Evolutionary conservation across 768 basidiomycete species (phyloP).

Genomic region (Kwoniella botswanensis): DNA sequence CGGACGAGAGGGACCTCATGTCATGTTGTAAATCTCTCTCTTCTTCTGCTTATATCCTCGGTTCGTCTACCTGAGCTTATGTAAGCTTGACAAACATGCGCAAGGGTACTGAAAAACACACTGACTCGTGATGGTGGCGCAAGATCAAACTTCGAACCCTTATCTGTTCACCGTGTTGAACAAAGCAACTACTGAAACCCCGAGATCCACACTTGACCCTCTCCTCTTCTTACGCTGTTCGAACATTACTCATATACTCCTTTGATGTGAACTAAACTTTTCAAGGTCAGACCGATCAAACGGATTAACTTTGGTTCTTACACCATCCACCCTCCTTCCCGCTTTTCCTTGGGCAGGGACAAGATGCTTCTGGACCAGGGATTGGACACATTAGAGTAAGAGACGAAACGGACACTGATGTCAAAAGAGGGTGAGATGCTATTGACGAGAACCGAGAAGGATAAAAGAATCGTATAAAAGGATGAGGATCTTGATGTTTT

Average conservation of each 20-base stretch:
- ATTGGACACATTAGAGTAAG: neutral
- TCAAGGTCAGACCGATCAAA: neutral
- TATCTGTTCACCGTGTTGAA: neutral
- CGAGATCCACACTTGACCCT: neutral
- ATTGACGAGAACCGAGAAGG: neutral
- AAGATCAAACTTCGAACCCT: neutral
- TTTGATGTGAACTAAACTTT: neutral
- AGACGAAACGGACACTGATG: conserved; percentile 6
- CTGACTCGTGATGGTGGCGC: conserved; percentile 15
- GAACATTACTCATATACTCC: neutral
- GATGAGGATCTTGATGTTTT: neutral
- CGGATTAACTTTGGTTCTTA: neutral
- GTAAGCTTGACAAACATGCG: conserved; percentile 22
- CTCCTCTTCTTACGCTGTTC: neutral
- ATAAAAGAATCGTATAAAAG: neutral
- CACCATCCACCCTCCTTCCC: conserved; percentile 1
- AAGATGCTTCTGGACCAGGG: conserved; percentile 11
- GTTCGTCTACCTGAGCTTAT: neutral
- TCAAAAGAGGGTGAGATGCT: neutral
- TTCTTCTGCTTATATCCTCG: neutral
- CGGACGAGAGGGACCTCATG: neutral
- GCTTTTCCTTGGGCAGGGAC: conserved; percentile 3
- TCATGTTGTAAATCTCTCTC: neutral
- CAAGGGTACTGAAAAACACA: conserved; percentile 5
- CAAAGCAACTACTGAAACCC: neutral